These are phyloP conservation scores for Arabidopsis hybrid DNA, from an alignment of 441 rosid genomes.

Conservation along the genomic window DNA sequence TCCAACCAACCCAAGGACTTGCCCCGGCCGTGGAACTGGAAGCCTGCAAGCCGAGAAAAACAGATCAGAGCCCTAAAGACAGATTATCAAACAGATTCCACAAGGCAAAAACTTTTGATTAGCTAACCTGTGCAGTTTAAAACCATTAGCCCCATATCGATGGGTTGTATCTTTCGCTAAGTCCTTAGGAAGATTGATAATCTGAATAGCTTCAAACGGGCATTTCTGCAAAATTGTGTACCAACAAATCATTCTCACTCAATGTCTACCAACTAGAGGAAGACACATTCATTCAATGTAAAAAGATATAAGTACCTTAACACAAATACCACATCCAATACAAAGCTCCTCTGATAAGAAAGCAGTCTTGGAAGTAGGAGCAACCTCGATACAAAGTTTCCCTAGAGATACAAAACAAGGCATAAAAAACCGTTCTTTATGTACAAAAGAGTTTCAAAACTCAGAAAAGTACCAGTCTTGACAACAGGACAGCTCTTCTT, in stretches of 20 bases:
- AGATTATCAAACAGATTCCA: background rate
- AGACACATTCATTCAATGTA: slow-evolving; percentile 27
- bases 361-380: slow-evolving; percentile 77
- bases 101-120: background rate
- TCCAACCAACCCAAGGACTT: slow-evolving; percentile 97
- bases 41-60: slow-evolving; percentile 53
- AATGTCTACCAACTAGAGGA: background rate
- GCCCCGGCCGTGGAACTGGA: slow-evolving; percentile 97
- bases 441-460: background rate
- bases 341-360: slow-evolving; percentile 95
- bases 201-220: slow-evolving; percentile 96
- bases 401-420: slow-evolving; percentile 49
- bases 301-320: slow-evolving; percentile 58
- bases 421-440: background rate
- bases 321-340: slow-evolving; percentile 98
- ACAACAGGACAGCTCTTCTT: slow-evolving; percentile 99
- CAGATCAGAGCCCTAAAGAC: background rate
- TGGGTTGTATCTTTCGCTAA: slow-evolving; percentile 94
- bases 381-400: slow-evolving; percentile 91
- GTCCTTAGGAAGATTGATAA: slow-evolving; percentile 92
- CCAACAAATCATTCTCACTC: slow-evolving; percentile 12
- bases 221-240: slow-evolving; percentile 71
- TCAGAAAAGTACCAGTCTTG: slow-evolving; percentile 75
- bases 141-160: slow-evolving; percentile 89
- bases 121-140: slow-evolving; percentile 87